Conservation (phyloP, 1,284 basidiomycete genomes). For the Tilletia caries region DNA sequence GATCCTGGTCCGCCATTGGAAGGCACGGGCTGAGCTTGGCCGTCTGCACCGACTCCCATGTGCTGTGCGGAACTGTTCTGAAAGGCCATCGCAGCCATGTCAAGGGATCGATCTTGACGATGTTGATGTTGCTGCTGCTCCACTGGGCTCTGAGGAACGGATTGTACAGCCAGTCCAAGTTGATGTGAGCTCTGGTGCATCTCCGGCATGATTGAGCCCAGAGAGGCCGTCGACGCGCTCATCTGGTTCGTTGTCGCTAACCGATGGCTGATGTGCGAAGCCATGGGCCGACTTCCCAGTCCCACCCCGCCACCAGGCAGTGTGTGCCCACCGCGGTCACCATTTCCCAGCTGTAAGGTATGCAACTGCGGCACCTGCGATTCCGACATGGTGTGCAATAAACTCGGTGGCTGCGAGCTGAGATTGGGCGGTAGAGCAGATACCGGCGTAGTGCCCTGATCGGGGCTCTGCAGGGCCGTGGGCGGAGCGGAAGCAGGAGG, state of each 20-base stretch:
- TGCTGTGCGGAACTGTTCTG: background rate
- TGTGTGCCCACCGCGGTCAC: background rate
- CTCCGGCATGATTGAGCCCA: slow-evolving; percentile 10
- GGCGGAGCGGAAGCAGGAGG: slow-evolving; percentile 24
- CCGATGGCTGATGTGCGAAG: slow-evolving; percentile 15
- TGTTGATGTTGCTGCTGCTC: background rate
- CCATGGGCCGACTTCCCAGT: background rate
- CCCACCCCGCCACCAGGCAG: background rate
- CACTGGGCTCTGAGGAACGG: background rate
- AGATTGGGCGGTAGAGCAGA: background rate
- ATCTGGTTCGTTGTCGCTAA: slow-evolving; percentile 4
- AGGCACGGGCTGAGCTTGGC: too few species aligned
- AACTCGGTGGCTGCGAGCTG: slow-evolving; percentile 6
- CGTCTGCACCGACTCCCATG: too few species aligned
- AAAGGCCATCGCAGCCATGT: background rate
- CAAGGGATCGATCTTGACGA: background rate
- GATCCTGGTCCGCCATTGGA: too few species aligned
- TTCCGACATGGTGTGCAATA: slow-evolving; percentile 17
- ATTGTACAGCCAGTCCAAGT: background rate
- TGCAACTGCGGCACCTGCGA: slow-evolving; percentile 18
- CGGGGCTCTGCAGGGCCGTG: slow-evolving; percentile 2
- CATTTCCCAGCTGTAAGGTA: background rate
- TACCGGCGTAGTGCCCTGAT: background rate
- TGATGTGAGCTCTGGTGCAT: background rate
- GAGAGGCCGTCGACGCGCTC: slow-evolving; percentile 11